A percentile compares a stretch with the other conserved stretches of the same genome.
phyloP scores from a whole-genome alignment of 352 stramenopile genomes.

The Elongisporangium undulatum region DNA sequence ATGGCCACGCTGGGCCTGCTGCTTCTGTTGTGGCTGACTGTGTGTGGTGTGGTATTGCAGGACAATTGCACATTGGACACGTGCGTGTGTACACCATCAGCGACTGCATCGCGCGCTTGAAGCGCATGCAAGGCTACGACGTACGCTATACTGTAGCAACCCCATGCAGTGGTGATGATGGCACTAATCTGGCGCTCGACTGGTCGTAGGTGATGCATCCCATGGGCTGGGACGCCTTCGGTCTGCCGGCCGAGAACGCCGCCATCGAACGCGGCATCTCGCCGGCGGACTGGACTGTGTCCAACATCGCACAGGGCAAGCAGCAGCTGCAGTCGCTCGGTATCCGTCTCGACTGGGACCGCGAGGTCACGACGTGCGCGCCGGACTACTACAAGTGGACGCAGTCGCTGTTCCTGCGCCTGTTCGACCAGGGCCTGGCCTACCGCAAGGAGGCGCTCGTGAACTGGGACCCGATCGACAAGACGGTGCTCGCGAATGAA shows the following conservation, averaged over 20 bases:
- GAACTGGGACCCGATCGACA: slow-evolving; percentile 99
- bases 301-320: slow-evolving; percentile 98
- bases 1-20: neutral
- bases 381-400: slow-evolving; percentile 99
- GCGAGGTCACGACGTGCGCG: slow-evolving; percentile 96
- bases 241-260: slow-evolving; percentile 99
- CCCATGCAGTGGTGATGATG: no score
- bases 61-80: slow-evolving; percentile 98
- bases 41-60: slow-evolving; percentile 12
- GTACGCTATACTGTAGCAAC: no score
- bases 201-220: slow-evolving; percentile 91
- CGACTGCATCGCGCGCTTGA: slow-evolving; percentile 97
- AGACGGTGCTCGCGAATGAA: slow-evolving; percentile 99
- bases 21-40: neutral
- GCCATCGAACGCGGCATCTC: slow-evolving; percentile 97
- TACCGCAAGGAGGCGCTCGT: slow-evolving; percentile 96
- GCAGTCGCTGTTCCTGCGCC: slow-evolving; percentile 99
- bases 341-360: slow-evolving; percentile 98
- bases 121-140: slow-evolving; percentile 96
- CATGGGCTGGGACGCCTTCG: slow-evolving; percentile 99
- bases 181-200: neutral
- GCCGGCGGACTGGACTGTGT: slow-evolving; percentile 92
- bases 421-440: slow-evolving; percentile 96
- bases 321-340: slow-evolving; percentile 95
- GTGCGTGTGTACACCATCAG: slow-evolving; percentile 99